Conservation (phyloP, 1,284 basidiomycete species). For the Naganishia cerealis region DNA sequence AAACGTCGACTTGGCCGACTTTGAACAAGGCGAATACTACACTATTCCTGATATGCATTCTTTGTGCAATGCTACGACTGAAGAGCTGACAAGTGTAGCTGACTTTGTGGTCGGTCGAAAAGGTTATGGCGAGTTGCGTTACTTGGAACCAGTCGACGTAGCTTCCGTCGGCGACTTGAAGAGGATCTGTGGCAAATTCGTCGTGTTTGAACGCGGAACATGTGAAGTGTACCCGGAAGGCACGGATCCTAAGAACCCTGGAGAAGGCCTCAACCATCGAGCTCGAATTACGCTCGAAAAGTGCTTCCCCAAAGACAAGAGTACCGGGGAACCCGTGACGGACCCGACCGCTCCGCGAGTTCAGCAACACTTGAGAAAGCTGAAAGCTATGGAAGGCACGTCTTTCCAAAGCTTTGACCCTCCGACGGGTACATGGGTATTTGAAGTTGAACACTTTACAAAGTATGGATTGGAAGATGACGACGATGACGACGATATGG, state of each 20-base stretch:
- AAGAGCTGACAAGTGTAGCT: slow-evolving; percentile 67
- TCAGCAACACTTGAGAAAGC: slow-evolving; percentile 75
- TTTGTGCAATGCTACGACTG: slow-evolving; percentile 68
- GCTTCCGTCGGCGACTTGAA: slow-evolving; percentile 78
- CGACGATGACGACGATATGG: slow-evolving; percentile 40
- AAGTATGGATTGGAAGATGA: slow-evolving; percentile 53
- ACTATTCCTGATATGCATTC: slow-evolving; percentile 72
- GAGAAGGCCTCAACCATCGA: slow-evolving; percentile 84
- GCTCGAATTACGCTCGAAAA: slow-evolving; percentile 76
- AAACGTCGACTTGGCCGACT: slow-evolving; percentile 47
- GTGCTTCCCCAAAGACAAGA: slow-evolving; percentile 89
- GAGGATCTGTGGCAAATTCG: slow-evolving; percentile 79
- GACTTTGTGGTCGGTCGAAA: slow-evolving; percentile 84
- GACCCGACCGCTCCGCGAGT: slow-evolving; percentile 73
- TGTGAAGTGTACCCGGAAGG: slow-evolving; percentile 86
- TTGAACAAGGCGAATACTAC: slow-evolving; percentile 85
- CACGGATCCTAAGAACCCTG: slow-evolving; percentile 72
- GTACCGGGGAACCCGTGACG: slow-evolving; percentile 84
- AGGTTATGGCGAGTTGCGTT: slow-evolving; percentile 86
- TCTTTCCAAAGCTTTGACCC: slow-evolving; percentile 80
- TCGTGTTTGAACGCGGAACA: slow-evolving; percentile 67
- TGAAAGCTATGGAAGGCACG: slow-evolving; percentile 82
- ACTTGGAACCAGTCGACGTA: slow-evolving; percentile 88
- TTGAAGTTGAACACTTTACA: slow-evolving; percentile 85
- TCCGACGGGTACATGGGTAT: slow-evolving; percentile 83